Base-by-base conservation (phyloP, 345 rosid genomes). In the Acer campestre region DNA sequence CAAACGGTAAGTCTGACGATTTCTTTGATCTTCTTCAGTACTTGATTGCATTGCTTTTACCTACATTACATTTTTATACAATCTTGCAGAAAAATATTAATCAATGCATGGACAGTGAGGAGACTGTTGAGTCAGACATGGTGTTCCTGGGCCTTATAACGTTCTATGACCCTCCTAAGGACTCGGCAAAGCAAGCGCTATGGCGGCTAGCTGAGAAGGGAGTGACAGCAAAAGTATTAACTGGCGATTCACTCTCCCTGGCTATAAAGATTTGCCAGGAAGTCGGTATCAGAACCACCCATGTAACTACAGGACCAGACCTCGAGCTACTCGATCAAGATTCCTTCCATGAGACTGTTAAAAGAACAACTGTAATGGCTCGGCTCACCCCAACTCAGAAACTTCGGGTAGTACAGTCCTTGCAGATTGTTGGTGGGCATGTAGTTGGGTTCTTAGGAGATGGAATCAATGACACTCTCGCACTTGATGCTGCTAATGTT, bases 81-180 rank as follows among this genome's bases (percentile, higher is more conserved):
- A 64, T 75, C 23, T 53, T 82, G 78, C 89, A 91, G 92, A 64
- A 73, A 48, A 62, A 20, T 25, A 78, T 73, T n/a, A 61, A 74
- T 56, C 74, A 61, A 40, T 67, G 35, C 82, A 79, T 38, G 72
- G 73, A 72, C 8, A 68, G 55, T 48, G 90, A 82, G 18, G 87
- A 85, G 69, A 40, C 14, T 16, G 44, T 64, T 25, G 95, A 91
- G 82, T 85, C 89, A 29, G 89, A 83, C 81, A 89, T 88, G 93
- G 88, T 84, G 63, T 91, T 91, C 79, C 88, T 88, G 9, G 93
- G 93, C 53, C 77, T 91, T 40, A 78, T 85, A 81, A 82, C 93
- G 62, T 89, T 89, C 84, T 91, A 80, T 27, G 95, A 91, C 79
- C 93, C 93, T 4, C 93, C 95, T 1, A 91, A 89, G 82, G 95